These are phyloP conservation scores for Apiospora pterosperma DNA, from an alignment of 2,329 filamentous ascomycete species.

Conservation along the genomic window DNA sequence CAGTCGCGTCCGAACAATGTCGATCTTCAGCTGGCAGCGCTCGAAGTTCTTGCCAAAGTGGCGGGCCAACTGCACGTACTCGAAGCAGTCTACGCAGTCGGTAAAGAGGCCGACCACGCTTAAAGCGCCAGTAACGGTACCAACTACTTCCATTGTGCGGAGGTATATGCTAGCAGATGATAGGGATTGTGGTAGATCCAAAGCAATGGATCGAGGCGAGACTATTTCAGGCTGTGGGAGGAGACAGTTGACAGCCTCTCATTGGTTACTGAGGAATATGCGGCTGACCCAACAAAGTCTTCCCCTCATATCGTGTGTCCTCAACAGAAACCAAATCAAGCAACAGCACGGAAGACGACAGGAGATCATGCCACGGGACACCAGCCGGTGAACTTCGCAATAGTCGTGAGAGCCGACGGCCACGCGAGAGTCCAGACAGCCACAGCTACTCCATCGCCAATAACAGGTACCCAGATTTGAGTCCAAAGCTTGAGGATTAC, in stretches of 20 bases:
- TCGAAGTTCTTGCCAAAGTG: constrained; percentile 31
- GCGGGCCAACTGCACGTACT: constrained; percentile 34
- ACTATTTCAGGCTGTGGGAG: background rate
- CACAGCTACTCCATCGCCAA: background rate
- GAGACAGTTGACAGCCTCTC: background rate
- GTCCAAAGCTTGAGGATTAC: background rate
- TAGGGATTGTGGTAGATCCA: no score
- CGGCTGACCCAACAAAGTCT: background rate
- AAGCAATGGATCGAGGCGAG: background rate
- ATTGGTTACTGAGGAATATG: background rate
- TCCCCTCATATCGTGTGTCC: background rate
- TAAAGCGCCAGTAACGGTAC: background rate
- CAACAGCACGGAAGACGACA: background rate
- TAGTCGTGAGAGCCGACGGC: background rate
- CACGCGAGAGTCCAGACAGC: background rate
- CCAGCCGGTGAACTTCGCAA: background rate
- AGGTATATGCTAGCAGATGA: background rate
- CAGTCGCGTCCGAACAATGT: constrained; percentile 27
- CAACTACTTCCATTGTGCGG: background rate
- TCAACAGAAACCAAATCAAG: background rate
- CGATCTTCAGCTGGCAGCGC: constrained; percentile 27
- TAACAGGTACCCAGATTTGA: background rate
- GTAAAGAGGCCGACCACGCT: constrained; percentile 4
- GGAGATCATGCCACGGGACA: background rate
- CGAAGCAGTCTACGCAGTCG: constrained; percentile 28